These are phyloP conservation scores for Stentor coeruleus DNA, from an alignment of 73 alveolate genomes.

Conservation along the genomic window DNA sequence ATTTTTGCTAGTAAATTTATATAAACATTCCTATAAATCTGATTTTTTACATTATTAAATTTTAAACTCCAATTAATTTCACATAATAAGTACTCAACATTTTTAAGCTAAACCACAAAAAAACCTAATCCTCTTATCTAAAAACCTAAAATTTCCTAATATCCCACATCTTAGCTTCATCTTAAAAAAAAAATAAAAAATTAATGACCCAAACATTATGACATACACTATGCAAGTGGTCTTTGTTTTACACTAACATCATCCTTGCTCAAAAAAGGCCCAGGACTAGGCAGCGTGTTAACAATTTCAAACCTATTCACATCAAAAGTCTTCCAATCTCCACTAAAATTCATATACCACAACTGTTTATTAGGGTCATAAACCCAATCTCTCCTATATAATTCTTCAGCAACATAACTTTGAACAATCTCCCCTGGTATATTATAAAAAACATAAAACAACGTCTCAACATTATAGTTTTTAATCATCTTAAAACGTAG, in stretches of 20 bases:
- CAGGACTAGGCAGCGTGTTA: background rate
- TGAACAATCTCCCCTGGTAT: background rate
- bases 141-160: no score
- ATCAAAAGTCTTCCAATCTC: background rate
- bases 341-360: background rate
- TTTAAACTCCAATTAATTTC: no score
- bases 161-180: no score
- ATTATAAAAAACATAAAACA: background rate
- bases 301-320: background rate
- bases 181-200: no score
- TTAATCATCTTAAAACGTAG: background rate
- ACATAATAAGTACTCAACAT: no score
- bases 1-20: no score
- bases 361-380: constrained; percentile 3
- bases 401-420: background rate
- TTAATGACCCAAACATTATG: no score
- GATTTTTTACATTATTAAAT: no score
- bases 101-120: no score
- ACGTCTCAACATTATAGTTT: background rate
- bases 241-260: background rate
- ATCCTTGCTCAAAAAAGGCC: background rate
- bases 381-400: background rate
- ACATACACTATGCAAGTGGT: background rate
- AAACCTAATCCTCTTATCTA: no score
- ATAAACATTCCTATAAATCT: no score